Evolutionary conservation across 192 early-diverging fungal species (phyloP).

Genomic region (Mortierella alpina): DNA sequence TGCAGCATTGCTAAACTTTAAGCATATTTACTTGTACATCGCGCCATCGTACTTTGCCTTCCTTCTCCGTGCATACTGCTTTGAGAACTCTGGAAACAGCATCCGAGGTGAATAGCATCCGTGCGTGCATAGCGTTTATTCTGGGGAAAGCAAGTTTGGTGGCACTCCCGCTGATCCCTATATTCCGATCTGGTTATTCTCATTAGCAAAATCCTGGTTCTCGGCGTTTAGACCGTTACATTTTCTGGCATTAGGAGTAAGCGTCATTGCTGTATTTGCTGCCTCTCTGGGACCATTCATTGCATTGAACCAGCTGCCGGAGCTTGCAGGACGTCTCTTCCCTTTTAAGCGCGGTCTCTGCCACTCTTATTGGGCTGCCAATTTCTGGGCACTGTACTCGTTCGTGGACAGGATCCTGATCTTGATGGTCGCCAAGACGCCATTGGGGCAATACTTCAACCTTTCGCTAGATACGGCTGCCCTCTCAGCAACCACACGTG

Average conservation of each 20-base stretch:
- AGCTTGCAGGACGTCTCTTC: constrained; percentile 86
- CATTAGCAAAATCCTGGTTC: constrained; percentile 44
- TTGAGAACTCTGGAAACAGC: constrained; percentile 51
- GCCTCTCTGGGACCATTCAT: constrained; percentile 88
- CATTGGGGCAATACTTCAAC: constrained; percentile 33
- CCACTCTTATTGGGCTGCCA: constrained; percentile 98
- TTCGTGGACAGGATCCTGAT: constrained; percentile 81
- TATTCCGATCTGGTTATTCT: neutral
- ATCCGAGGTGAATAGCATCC: constrained; percentile 24
- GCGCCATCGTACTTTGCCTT: constrained; percentile 95
- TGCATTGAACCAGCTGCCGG: constrained; percentile 74
- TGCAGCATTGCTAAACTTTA: constrained; percentile 93
- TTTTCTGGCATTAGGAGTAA: constrained; percentile 73
- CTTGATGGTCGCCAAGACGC: constrained; percentile 56
- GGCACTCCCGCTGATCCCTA: neutral
- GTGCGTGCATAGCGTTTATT: neutral
- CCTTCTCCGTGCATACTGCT: constrained; percentile 83
- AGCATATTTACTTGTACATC: constrained; percentile 95
- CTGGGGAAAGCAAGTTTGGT: too few species aligned
- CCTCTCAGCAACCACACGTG: constrained; percentile 80
- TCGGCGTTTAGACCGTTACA: constrained; percentile 45
- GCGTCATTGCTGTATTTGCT: constrained; percentile 76
- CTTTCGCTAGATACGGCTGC: constrained; percentile 57
- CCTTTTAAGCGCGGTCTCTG: constrained; percentile 97
- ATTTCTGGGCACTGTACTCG: constrained; percentile 96